These are phyloP conservation scores for Aspergillus cristatus DNA, from an alignment of 495 filamentous ascomycete species.

Conservation along the genomic window DNA sequence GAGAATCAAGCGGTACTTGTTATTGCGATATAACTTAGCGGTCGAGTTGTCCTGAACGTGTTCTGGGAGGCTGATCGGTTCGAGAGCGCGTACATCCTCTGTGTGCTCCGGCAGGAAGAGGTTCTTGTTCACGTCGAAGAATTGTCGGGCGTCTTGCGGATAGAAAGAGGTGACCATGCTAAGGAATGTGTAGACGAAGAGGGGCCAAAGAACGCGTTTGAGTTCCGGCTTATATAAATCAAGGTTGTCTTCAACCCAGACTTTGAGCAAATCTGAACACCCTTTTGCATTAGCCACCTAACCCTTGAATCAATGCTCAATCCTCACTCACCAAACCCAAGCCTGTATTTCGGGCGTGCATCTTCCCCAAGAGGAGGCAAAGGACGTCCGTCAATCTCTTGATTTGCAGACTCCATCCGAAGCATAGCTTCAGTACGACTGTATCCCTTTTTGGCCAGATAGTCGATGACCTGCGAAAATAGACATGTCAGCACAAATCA, in stretches of 20 bases:
- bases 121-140: slow-evolving; percentile 56
- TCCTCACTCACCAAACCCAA: slow-evolving; percentile 61
- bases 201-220: slow-evolving; percentile 73
- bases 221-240: slow-evolving; percentile 98
- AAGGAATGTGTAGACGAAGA: slow-evolving; percentile 89
- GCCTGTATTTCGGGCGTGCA: slow-evolving; percentile 65
- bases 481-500: slow-evolving; percentile 6
- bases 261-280: slow-evolving; percentile 54
- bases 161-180: slow-evolving; percentile 69
- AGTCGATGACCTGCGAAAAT: slow-evolving; percentile 73
- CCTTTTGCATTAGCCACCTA: slow-evolving; percentile 9
- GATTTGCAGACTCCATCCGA: slow-evolving; percentile 74
- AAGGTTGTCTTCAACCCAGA: slow-evolving; percentile 81
- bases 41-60: slow-evolving; percentile 65
- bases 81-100: slow-evolving; percentile 63
- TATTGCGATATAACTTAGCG: slow-evolving; percentile 66
- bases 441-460: slow-evolving; percentile 93
- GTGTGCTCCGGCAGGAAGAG: slow-evolving; percentile 66
- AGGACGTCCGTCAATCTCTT: slow-evolving; percentile 67
- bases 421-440: slow-evolving; percentile 87
- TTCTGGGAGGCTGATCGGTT: slow-evolving; percentile 59
- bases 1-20: slow-evolving; percentile 81
- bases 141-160: slow-evolving; percentile 56
- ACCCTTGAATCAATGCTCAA: too few species aligned
- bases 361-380: slow-evolving; percentile 56